A percentile compares a stretch with the other conserved stretches of the same genome.
phyloP scores from a whole-genome alignment of 345 rosid genomes.

The Odontarrhena argentea region DNA sequence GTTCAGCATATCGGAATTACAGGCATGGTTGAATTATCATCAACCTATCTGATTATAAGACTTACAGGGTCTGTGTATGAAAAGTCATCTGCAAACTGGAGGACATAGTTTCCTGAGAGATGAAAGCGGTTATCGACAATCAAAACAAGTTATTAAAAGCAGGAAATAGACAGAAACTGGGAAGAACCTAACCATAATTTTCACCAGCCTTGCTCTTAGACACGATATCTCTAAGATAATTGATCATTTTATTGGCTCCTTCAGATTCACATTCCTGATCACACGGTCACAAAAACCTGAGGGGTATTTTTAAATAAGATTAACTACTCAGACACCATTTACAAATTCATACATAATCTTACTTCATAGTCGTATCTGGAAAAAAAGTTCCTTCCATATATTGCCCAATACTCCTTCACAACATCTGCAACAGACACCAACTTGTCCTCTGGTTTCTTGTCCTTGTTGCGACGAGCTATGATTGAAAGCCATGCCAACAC shows the following conservation, averaged over 20 bases:
- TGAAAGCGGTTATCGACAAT: constrained; percentile 21
- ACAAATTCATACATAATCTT: constrained; percentile 37
- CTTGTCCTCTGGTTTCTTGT: constrained; percentile 74
- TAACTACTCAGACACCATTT: background rate
- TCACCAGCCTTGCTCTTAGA: constrained; percentile 74
- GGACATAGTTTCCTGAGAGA: constrained; percentile 64
- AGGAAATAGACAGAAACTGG: background rate
- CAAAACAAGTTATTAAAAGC: constrained; percentile 8
- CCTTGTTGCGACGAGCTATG: constrained; percentile 76
- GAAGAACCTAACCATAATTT: constrained; percentile 58
- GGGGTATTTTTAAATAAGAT: constrained; percentile 15
- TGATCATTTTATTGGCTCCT: constrained; percentile 87
- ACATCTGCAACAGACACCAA: constrained; percentile 82
- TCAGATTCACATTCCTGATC: constrained; percentile 89
- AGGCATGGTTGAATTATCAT: constrained; percentile 9
- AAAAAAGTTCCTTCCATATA: constrained; percentile 88
- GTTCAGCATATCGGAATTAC: constrained; percentile 17
- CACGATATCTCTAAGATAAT: constrained; percentile 69
- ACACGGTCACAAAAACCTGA: constrained; percentile 23
- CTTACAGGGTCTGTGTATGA: constrained; percentile 92
- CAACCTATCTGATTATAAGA: constrained; percentile 16
- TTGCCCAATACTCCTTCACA: constrained; percentile 89
- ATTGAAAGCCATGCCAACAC: constrained; percentile 94
- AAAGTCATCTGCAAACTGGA: constrained; percentile 87
- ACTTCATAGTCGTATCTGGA: constrained; percentile 97